Conservation (phyloP, 371 early-diverging fungal species). For the Nematocida sp. region DNA sequence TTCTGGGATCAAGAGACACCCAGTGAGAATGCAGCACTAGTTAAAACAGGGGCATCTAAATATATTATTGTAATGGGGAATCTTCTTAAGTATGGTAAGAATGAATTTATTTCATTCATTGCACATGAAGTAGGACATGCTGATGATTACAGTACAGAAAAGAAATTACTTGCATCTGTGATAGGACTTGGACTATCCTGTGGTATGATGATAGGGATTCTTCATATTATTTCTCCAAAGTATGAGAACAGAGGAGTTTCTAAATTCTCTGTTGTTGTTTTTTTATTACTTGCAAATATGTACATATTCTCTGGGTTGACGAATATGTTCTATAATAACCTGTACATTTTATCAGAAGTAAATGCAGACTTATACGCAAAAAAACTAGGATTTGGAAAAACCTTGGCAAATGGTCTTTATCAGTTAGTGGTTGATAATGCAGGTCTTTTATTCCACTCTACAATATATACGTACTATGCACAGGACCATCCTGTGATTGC, state of each 20-base stretch:
- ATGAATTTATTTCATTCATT: constrained; percentile 66
- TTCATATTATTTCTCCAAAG: constrained; percentile 42
- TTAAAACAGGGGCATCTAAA: constrained; percentile 39
- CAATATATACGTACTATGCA: constrained; percentile 64
- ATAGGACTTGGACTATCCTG: constrained; percentile 58
- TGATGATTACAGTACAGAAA: constrained; percentile 65
- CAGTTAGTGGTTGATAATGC: constrained; percentile 59
- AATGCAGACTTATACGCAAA: constrained; percentile 70
- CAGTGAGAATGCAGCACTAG: constrained; percentile 50
- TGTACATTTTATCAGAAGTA: constrained; percentile 68
- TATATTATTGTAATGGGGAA: constrained; percentile 62
- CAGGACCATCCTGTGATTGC: constrained; percentile 69
- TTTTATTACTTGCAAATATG: constrained; percentile 64
- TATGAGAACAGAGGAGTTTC: constrained; percentile 58
- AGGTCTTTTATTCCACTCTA: constrained; percentile 62
- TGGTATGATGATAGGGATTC: constrained; percentile 55
- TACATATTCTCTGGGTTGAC: constrained; percentile 58
- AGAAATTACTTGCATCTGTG: constrained; percentile 66
- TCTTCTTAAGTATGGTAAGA: constrained; percentile 48
- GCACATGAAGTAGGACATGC: constrained; percentile 71
- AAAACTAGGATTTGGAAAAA: constrained; percentile 59
- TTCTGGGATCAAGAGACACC: constrained; percentile 35
- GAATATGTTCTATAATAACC: constrained; percentile 66
- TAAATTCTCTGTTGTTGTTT: constrained; percentile 58
- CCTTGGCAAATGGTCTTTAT: constrained; percentile 65